A percentile compares a stretch with the other conserved stretches of the same genome.
phyloP scores from a whole-genome alignment of 2,329 filamentous ascomycete species.

The Colletotrichum magnum region DNA sequence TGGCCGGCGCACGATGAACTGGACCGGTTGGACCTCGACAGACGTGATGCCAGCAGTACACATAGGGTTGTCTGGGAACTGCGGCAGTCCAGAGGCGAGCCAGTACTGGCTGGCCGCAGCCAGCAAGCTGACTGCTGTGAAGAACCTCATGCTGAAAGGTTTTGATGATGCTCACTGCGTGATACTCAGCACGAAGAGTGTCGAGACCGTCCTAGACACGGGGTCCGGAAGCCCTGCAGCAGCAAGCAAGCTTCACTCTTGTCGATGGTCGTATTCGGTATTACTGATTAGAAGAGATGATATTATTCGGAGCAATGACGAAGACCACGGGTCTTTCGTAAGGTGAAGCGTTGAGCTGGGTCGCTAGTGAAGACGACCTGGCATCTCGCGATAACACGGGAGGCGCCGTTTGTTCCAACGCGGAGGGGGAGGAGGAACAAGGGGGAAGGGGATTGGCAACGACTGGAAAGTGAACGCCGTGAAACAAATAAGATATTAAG shows the following conservation, averaged over 20 bases:
- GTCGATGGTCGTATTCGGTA: not conserved
- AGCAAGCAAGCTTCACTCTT: conserved; percentile 17
- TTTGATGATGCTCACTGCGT: conserved; percentile 16
- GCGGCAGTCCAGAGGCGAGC: conserved; percentile 30
- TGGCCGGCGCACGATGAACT: conserved; percentile 35
- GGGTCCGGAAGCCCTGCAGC: conserved; percentile 34
- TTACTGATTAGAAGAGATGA: not conserved
- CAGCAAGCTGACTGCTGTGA: conserved; percentile 20
- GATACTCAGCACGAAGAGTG: conserved; percentile 30
- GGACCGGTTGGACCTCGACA: conserved; percentile 38
- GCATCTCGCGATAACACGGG: conserved; percentile 30
- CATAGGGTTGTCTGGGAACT: conserved; percentile 35
- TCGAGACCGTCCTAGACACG: conserved; percentile 36
- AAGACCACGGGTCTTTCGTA: not conserved
- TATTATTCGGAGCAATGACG: not conserved
- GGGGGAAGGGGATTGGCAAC: conserved; percentile 11
- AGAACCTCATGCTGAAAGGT: conserved; percentile 30
- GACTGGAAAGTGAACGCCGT: conserved; percentile 11
- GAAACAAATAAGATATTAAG: conserved; percentile 14
- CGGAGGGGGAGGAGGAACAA: not conserved
- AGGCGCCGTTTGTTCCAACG: conserved; percentile 34
- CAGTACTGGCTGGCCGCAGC: conserved; percentile 31
- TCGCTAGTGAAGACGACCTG: conserved; percentile 23
- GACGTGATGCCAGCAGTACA: conserved; percentile 39
- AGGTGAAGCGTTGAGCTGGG: not conserved